Conservation (phyloP, 345 rosid species). For the Boechera stricta region DNA sequence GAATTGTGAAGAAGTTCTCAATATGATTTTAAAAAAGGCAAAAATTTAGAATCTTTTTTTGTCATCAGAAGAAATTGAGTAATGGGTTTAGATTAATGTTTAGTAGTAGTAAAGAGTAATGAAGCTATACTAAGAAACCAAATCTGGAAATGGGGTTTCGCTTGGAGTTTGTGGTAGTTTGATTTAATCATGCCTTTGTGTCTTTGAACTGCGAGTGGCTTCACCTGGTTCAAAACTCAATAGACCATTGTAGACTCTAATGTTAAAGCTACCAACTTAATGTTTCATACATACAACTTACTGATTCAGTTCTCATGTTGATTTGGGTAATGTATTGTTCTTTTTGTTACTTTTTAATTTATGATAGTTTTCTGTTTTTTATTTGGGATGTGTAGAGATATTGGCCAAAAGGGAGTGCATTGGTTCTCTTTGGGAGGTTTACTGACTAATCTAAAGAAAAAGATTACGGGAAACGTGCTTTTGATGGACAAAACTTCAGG, state of each 20-base stretch:
- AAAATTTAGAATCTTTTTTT: background rate
- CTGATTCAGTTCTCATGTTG: background rate
- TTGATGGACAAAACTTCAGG: conserved; percentile 3
- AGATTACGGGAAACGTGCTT: conserved; percentile 30
- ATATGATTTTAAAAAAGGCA: background rate
- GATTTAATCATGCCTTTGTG: background rate
- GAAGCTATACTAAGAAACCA: background rate
- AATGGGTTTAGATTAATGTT: conserved; percentile 1
- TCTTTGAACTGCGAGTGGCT: background rate
- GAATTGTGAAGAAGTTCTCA: background rate
- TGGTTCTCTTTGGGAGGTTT: conserved; percentile 43
- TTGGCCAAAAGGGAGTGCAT: conserved; percentile 18
- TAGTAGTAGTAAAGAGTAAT: background rate
- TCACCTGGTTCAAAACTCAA: background rate
- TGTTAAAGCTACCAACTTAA: background rate
- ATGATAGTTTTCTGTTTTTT: background rate
- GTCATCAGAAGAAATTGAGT: background rate
- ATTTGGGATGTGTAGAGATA: conserved; percentile 29
- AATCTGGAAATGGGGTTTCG: conserved; percentile 10
- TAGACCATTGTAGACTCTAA: background rate
- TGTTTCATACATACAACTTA: background rate
- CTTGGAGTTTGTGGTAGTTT: conserved; percentile 6
- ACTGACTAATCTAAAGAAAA: conserved; percentile 37
- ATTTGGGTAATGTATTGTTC: conserved; percentile 3
- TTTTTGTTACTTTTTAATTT: background rate